phyloP scores from a whole-genome alignment of 2,329 filamentous ascomycete genomes.

The Catunica adiposa region DNA sequence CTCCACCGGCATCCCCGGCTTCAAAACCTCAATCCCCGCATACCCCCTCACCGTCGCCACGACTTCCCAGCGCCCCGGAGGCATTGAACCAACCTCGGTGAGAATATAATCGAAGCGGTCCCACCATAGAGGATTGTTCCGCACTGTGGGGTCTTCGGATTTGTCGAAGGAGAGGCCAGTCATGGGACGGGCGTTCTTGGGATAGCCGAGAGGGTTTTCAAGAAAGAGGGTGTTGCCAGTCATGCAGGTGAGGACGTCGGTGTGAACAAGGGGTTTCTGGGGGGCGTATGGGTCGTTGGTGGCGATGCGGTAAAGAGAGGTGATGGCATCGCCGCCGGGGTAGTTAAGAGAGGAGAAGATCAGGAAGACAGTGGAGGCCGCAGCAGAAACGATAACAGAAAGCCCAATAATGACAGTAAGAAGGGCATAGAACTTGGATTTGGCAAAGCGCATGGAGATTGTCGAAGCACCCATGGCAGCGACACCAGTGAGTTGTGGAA shows the following conservation, averaged over 20 bases:
- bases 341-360: constrained; percentile 80
- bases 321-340: constrained; percentile 69
- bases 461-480: constrained; percentile 58
- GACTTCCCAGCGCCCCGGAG: constrained; percentile 37
- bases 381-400: constrained; percentile 44
- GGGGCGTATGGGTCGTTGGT: constrained; percentile 16
- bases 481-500: constrained; percentile 64
- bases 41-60: constrained; percentile 41
- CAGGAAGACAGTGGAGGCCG: constrained; percentile 49
- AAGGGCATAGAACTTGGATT: constrained; percentile 38
- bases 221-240: constrained; percentile 53
- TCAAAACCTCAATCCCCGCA: constrained; percentile 40
- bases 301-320: constrained; percentile 30
- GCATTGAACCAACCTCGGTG: constrained; percentile 33
- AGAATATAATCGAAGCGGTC: constrained; percentile 46
- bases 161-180: constrained; percentile 37
- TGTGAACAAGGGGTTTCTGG: constrained; percentile 30
- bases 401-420: constrained; percentile 37
- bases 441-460: constrained; percentile 49
- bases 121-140: constrained; percentile 41
- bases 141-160: constrained; percentile 34
- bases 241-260: constrained; percentile 53
- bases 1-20: constrained; percentile 25
- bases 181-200: constrained; percentile 17
- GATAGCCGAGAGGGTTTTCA: constrained; percentile 27